These are phyloP conservation scores for Aspergillus sp. DNA, from an alignment of 2,329 filamentous ascomycete species.

Conservation along the genomic window DNA sequence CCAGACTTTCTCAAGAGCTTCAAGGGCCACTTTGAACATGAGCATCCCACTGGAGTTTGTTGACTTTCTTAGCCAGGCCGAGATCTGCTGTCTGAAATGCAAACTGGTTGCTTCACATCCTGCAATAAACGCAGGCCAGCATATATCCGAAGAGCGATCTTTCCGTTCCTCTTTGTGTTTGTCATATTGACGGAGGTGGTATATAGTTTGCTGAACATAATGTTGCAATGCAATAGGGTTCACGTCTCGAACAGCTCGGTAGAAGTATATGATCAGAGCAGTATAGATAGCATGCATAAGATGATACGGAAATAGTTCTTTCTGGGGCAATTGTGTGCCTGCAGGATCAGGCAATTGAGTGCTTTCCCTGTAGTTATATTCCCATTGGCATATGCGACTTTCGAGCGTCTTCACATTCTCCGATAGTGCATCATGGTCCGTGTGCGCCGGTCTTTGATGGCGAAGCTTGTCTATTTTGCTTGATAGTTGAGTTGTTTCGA, in stretches of 20 bases:
- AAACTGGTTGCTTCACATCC: slow-evolving; percentile 7
- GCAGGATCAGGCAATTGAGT: background rate
- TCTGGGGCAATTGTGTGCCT: background rate
- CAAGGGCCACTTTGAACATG: slow-evolving; percentile 16
- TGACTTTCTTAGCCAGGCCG: slow-evolving; percentile 9
- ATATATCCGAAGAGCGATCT: slow-evolving; percentile 12
- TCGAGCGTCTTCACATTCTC: slow-evolving; percentile 6
- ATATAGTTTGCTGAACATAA: slow-evolving; percentile 13
- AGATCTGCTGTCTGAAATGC: slow-evolving; percentile 1
- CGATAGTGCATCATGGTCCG: background rate
- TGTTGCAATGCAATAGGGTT: slow-evolving; percentile 7
- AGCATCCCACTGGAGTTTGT: background rate
- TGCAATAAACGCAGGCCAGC: slow-evolving; percentile 13
- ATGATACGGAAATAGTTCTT: slow-evolving; percentile 14
- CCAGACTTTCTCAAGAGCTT: slow-evolving; percentile 11
- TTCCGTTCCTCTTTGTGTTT: slow-evolving; percentile 9
- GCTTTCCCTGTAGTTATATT: slow-evolving; percentile 7
- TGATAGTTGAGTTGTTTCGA: slow-evolving; percentile 13
- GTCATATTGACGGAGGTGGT: slow-evolving; percentile 6
- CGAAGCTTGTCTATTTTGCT: background rate
- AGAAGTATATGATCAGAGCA: slow-evolving; percentile 14
- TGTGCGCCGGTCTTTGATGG: background rate
- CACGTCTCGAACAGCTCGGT: slow-evolving; percentile 10
- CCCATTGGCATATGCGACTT: slow-evolving; percentile 11
- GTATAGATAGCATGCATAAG: slow-evolving; percentile 12